Evolutionary conservation across 2,329 filamentous ascomycete species (phyloP).

Genomic region (Neospermospora avenae): DNA sequence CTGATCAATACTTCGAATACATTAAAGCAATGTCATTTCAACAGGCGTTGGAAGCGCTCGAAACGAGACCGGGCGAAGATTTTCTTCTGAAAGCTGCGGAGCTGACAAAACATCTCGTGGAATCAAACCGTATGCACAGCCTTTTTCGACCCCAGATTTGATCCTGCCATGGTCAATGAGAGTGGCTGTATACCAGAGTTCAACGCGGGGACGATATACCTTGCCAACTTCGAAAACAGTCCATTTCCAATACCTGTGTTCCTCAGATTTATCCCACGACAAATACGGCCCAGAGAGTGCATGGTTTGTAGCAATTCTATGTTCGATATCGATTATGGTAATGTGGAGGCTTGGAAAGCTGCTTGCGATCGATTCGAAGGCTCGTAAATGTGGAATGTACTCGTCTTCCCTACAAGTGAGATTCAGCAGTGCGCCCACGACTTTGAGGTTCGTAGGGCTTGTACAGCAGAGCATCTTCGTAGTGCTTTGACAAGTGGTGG

Average conservation of each 20-base stretch:
- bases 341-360: conserved; percentile 6
- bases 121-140: conserved; percentile 11
- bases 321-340: conserved; percentile 16
- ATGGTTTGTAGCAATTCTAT: conserved; percentile 14
- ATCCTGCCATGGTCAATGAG: conserved; percentile 10
- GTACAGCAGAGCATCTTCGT: conserved; percentile 12
- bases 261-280: conserved; percentile 10
- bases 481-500: conserved; percentile 3
- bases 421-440: conserved; percentile 18
- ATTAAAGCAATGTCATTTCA: conserved; percentile 11
- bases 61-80: not conserved
- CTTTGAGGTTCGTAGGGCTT: conserved; percentile 12
- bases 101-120: conserved; percentile 1
- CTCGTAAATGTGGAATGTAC: conserved; percentile 16
- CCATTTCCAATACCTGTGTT: conserved; percentile 11
- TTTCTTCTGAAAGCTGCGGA: conserved; percentile 5
- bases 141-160: conserved; percentile 15
- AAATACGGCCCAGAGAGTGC: conserved; percentile 5
- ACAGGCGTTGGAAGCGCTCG: conserved; percentile 4
- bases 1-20: conserved; percentile 4
- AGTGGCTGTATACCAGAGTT: conserved; percentile 17
- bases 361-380: conserved; percentile 7
- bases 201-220: conserved; percentile 8
- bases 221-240: not conserved
- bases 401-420: conserved; percentile 15